Evolutionary conservation across 148 eudicot species (phyloP).

Genomic region (Heliosperma pusillum): DNA sequence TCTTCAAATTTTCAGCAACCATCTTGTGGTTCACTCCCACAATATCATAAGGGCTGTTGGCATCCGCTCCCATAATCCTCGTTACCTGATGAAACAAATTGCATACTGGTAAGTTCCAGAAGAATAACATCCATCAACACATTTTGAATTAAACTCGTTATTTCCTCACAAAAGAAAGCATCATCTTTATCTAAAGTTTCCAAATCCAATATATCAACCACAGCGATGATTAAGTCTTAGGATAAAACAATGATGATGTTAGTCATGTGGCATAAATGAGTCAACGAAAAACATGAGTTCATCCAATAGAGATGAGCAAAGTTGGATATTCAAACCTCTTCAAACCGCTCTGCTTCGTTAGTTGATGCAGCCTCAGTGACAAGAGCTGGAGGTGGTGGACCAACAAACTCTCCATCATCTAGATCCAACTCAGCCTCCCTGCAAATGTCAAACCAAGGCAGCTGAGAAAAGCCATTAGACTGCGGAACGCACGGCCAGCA

Average conservation of each 20-base stretch:
- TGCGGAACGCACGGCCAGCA: not conserved
- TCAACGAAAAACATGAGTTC: not conserved
- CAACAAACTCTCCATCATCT: constrained; percentile 59
- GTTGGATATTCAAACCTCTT: constrained; percentile 53
- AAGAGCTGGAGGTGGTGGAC: constrained; percentile 95
- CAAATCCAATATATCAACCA: not conserved
- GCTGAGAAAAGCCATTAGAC: not conserved
- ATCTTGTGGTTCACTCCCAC: constrained; percentile 82
- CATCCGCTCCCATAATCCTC: constrained; percentile 78
- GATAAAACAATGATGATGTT: not conserved
- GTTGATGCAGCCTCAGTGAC: constrained; percentile 81
- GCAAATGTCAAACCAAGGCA: constrained; percentile 15
- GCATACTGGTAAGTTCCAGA: constrained; percentile 8
- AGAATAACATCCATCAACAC: not conserved
- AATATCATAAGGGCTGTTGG: constrained; percentile 80
- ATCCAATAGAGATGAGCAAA: not conserved
- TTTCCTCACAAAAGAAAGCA: not conserved
- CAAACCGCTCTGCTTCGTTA: constrained; percentile 97
- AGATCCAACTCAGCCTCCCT: constrained; percentile 76
- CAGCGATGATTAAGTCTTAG: not conserved
- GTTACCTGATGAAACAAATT: constrained; percentile 52
- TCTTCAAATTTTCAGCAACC: constrained; percentile 75
- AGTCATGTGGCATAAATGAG: not conserved
- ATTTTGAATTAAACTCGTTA: not conserved
- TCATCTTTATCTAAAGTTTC: not conserved